Conservation (phyloP, 108 stramenopile genomes). For the Fragilaria crotonensis region DNA sequence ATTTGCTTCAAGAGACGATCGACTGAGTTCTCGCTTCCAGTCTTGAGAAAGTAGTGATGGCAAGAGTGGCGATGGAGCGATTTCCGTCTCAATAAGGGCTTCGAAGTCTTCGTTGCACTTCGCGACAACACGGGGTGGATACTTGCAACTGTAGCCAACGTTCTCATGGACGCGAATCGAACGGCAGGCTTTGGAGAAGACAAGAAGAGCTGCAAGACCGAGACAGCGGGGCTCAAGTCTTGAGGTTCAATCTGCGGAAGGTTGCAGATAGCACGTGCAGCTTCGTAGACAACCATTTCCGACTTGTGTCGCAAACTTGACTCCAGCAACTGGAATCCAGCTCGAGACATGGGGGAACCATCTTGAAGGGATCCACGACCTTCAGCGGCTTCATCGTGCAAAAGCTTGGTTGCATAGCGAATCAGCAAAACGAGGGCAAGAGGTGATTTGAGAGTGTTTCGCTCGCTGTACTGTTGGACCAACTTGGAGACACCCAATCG, state of each 20-base stretch:
- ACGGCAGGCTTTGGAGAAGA: slow-evolving; percentile 90
- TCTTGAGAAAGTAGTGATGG: slow-evolving; percentile 99
- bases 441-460: slow-evolving; percentile 87
- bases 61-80: slow-evolving; percentile 95
- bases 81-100: slow-evolving; percentile 92
- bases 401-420: slow-evolving; percentile 90
- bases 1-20: slow-evolving; percentile 98
- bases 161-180: slow-evolving; percentile 93
- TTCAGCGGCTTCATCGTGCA: slow-evolving; percentile 69
- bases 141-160: slow-evolving; percentile 88
- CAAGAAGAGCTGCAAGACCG: slow-evolving; percentile 94
- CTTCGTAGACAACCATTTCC: slow-evolving; percentile 99
- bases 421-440: slow-evolving; percentile 91
- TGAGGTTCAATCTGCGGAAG: slow-evolving; percentile 89
- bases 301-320: slow-evolving; percentile 85
- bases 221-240: slow-evolving; percentile 92
- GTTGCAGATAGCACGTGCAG: slow-evolving; percentile 94
- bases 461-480: slow-evolving; percentile 83
- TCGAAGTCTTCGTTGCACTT: slow-evolving; percentile 99
- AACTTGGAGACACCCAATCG: slow-evolving; percentile 94
- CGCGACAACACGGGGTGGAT: slow-evolving; percentile 88
- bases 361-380: slow-evolving; percentile 55
- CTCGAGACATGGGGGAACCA: slow-evolving; percentile 65
- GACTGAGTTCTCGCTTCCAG: slow-evolving; percentile 91
- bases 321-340: slow-evolving; percentile 93